phyloP scores from a whole-genome alignment of 768 basidiomycete species.

The Cyclocybe aegerita region DNA sequence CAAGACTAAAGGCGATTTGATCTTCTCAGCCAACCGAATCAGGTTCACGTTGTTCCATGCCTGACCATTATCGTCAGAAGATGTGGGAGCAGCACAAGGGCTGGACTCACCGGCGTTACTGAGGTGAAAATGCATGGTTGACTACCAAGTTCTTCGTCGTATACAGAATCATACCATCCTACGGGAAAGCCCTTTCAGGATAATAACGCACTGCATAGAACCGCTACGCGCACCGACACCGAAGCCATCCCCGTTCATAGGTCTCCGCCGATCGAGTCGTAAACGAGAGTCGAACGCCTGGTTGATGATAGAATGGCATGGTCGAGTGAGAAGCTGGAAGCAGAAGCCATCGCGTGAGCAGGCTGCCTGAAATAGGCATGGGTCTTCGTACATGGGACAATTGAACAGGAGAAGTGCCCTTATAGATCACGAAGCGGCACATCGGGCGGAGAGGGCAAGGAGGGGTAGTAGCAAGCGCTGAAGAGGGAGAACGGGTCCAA shows the following conservation, averaged over 20 bases:
- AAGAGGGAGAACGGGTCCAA: constrained; percentile 3
- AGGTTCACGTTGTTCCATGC: constrained; percentile 98
- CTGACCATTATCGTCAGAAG: constrained; percentile 33
- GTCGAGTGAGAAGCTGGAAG: constrained; percentile 80
- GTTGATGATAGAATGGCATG: constrained; percentile 95
- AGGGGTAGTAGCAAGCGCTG: constrained; percentile 3
- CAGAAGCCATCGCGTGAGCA: not conserved
- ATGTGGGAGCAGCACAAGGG: not conserved
- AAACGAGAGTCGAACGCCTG: constrained; percentile 95
- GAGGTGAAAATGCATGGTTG: constrained; percentile 97
- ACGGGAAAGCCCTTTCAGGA: not conserved
- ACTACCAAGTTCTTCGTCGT: constrained; percentile 78
- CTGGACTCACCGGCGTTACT: constrained; percentile 74
- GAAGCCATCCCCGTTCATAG: constrained; percentile 96
- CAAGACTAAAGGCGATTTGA: constrained; percentile 95
- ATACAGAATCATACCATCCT: constrained; percentile 94
- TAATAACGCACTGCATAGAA: not conserved
- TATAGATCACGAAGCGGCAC: constrained; percentile 95
- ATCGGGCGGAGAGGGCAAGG: constrained; percentile 33
- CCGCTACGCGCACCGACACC: constrained; percentile 69
- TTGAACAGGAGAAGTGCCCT: constrained; percentile 91
- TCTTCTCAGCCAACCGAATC: constrained; percentile 93
- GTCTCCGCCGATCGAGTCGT: constrained; percentile 74
- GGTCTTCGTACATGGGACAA: constrained; percentile 68
- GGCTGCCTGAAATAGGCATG: not conserved